Evolutionary conservation across 257 asterid species (phyloP), one percentile per base, ranked within the genome.

Genomic region (Plectranthus barbatus): DNA sequence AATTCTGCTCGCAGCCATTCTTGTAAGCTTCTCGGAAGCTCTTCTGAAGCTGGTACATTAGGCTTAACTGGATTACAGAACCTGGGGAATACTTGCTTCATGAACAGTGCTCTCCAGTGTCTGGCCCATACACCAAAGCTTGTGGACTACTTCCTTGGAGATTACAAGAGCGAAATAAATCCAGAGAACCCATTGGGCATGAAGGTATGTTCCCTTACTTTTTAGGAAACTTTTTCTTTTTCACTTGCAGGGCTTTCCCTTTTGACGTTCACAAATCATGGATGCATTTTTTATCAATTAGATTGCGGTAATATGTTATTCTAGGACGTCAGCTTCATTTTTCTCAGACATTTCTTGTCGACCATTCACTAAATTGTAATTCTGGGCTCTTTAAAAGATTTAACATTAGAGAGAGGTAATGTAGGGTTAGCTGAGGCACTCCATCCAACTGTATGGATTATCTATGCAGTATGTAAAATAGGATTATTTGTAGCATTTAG

Each of bases 81-180:
- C 65, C 85, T 93, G 68, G 99, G 99, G 60, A 92, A 92, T 74
- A 92, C 97, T 60, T 92, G 97, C 79, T 92, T 92, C 81, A 93
- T 93, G 97, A 93, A 93, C 77, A 93, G 97, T 69, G 79, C 95
- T 74, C 78, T 93, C 65, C 99, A 93, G 77, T 93, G 99, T 74
- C 80, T 93, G 67, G 95, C 86, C 31, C 99, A 90, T 74, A 93
- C 97, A 0, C 97, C 97, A 31, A 87, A 84, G 88, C 86, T 93
- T 57, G 95, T 89, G 61, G 99, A 90, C 81, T 93, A 82, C 87
- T 93, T 93, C 80, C 99, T 93, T 65, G 95, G 96, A 68, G 95
- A 93, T 72, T 93, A 83, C 80, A 84, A 47, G 80, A 83, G 72
- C 76, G 95, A 93, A 72, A 87, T 93, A 72, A 93, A 90, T 74